A percentile compares a stretch with the other conserved stretches of the same genome.
Conservation (phyloP, 257 asterid genomes). For the Verbascum thapsus region DNA sequence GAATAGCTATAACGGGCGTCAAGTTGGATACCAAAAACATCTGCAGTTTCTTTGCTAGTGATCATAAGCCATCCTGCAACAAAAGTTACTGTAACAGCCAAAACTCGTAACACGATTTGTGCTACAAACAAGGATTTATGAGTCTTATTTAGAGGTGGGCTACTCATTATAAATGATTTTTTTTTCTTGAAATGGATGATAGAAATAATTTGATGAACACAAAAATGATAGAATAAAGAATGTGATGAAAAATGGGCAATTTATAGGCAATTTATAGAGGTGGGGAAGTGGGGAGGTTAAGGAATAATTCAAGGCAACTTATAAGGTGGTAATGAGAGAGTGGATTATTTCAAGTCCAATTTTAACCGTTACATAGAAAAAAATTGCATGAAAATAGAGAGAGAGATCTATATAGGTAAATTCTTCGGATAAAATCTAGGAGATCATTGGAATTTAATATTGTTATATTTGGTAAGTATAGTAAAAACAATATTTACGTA, state of each 20-base stretch:
- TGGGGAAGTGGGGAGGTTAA: not conserved
- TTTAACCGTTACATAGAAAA: conserved; percentile 22
- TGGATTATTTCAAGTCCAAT: not conserved
- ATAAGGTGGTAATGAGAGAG: not conserved
- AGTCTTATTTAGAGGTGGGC: conserved; percentile 23
- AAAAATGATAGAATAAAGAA: not conserved
- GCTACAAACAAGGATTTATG: conserved; percentile 19
- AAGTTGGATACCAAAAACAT: conserved; percentile 34
- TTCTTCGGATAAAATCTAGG: not conserved
- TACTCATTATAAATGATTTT: conserved; percentile 4
- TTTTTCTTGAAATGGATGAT: not conserved
- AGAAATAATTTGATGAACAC: no score
- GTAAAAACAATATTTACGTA: no score
- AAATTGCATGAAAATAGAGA: conserved; percentile 8
- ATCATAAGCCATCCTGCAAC: conserved; percentile 50
- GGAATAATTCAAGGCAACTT: not conserved
- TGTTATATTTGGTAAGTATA: no score
- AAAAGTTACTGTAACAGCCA: conserved; percentile 41
- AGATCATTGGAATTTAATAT: not conserved
- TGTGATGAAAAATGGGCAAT: not conserved
- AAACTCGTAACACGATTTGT: conserved; percentile 40
- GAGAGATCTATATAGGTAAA: conserved; percentile 11
- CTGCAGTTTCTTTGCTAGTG: conserved; percentile 44
- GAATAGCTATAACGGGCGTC: conserved; percentile 56
- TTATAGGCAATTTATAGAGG: conserved; percentile 17